Percentiles rank a stretch among this genome's conserved stretches.
These are phyloP conservation scores for Meripilus lineatus DNA, from an alignment of 1,284 basidiomycete genomes.

Conservation along the genomic window DNA sequence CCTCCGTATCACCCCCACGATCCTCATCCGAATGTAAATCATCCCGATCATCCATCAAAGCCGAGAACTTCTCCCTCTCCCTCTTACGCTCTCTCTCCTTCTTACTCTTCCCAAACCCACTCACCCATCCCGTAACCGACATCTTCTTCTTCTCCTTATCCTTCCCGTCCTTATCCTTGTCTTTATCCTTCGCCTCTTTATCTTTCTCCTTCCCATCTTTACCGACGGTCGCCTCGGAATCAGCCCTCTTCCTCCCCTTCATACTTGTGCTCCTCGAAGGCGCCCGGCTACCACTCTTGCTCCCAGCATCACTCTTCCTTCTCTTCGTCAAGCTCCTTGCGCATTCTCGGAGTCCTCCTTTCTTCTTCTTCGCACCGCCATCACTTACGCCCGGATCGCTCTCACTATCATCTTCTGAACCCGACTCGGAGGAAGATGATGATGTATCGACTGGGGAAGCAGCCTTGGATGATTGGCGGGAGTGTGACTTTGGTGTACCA, in stretches of 20 bases:
- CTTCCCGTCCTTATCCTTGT: slow-evolving; percentile 18
- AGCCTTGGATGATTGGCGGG: background rate
- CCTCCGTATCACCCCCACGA: slow-evolving; percentile 30
- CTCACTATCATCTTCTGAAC: slow-evolving; percentile 7
- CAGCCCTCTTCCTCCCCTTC: slow-evolving; percentile 57
- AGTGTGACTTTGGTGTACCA: too few relatives aligned
- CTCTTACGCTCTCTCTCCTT: slow-evolving; percentile 58
- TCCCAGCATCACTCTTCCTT: slow-evolving; percentile 39
- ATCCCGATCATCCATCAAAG: slow-evolving; percentile 15
- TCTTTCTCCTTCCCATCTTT: slow-evolving; percentile 28
- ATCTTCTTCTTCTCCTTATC: slow-evolving; percentile 27
- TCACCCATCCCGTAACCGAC: slow-evolving; percentile 62
- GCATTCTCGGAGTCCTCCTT: slow-evolving; percentile 14
- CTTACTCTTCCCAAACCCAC: slow-evolving; percentile 48
- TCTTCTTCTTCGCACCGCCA: slow-evolving; percentile 7
- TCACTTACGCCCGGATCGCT: too few relatives aligned
- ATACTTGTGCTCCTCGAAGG: slow-evolving; percentile 46
- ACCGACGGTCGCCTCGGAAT: slow-evolving; percentile 41
- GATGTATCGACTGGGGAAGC: background rate
- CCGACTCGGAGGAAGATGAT: slow-evolving; percentile 6
- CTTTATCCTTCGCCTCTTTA: slow-evolving; percentile 32
- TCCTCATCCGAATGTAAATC: slow-evolving; percentile 28
- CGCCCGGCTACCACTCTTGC: slow-evolving; percentile 44
- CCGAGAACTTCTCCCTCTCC: slow-evolving; percentile 36
- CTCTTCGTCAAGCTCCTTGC: slow-evolving; percentile 29